Evolutionary conservation across 192 early-diverging fungal species (phyloP), one percentile per base, ranked within the genome.

Genomic region (Radiomyces spectabilis): DNA sequence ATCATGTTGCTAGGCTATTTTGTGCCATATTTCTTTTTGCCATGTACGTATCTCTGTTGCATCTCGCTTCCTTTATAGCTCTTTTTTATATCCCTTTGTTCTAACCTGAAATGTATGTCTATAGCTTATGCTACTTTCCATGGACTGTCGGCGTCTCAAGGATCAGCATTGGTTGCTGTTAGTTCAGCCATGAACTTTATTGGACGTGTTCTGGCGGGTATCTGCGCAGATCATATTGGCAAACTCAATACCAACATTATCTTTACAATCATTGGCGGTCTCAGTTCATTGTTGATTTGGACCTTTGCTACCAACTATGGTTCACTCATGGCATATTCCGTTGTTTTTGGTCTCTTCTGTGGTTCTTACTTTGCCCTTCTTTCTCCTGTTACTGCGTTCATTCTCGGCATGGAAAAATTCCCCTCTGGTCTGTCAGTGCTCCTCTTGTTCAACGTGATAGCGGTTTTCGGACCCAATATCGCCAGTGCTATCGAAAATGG

Each of bases 381-480:
- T 29, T 53, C 63, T 15, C 50, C 63, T 22, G 54, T 66, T 21
- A 53, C 55, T 16, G 57, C 51, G 0, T 18, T 21, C 7, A 53
- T 66, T 29, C n/a, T 54, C 32, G 51, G 51, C 4, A 29, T 46
- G 21, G 63, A 66, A 10, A 45, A 42, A 19, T 66, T 52, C 39
- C 44, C 50, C 19, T 49, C 56, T 2, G 63, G 51, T 26, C 32
- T 66, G n/a, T 66, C 63, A 2, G 18, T 53, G 1, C 34, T 66
- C 4, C 16, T 66, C 1, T 34, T 66, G 25, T 59, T 30, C 35
- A 66, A 66, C 22, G 45, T 59, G 3, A 41, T 63, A 1, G 37
- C 66, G 19, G 48, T 63, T 0, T 68, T 68, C 37, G 66, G 60
- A 13, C 49, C 61, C 9, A 54, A 48, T 37, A 68, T 68, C 21